These are phyloP conservation scores for Chlorella ohadii DNA, from an alignment of 139 green algal species.

Conservation along the genomic window DNA sequence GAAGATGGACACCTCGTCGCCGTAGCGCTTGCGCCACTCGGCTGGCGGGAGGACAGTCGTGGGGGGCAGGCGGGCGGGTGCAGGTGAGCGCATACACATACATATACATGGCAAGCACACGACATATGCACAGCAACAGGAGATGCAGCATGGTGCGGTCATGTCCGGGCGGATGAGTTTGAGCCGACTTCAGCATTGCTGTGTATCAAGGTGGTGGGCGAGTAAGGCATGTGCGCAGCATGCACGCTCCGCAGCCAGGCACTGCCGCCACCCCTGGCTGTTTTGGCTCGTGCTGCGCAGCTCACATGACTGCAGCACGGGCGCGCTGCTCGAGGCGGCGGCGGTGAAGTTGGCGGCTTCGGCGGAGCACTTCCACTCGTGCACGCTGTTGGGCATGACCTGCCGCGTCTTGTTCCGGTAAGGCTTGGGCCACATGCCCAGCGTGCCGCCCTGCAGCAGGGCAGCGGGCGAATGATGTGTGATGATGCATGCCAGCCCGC, in stretches of 20 bases:
- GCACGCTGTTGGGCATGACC: constrained; percentile 15
- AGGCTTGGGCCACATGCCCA: constrained; percentile 26
- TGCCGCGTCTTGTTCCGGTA: constrained; percentile 33
- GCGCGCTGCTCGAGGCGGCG: background rate
- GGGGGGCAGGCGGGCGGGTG: background rate
- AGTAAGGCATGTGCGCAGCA: background rate
- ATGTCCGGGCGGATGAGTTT: no score
- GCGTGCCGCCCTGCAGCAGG: constrained; percentile 7
- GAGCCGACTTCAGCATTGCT: no score
- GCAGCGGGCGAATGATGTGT: no score
- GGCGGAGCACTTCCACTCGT: constrained; percentile 9
- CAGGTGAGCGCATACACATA: background rate
- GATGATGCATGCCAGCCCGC: no score
- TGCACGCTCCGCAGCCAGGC: background rate
- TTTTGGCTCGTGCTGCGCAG: no score
- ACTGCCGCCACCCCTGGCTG: background rate
- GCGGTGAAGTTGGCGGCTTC: constrained; percentile 11
- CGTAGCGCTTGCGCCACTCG: constrained; percentile 30
- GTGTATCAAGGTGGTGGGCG: no score
- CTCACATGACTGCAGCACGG: constrained; percentile 33
- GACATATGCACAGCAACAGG: background rate
- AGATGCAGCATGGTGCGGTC: background rate
- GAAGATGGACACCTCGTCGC: constrained; percentile 6
- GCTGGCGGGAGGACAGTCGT: background rate
- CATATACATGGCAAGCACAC: no score